Percentiles rank a stretch among this genome's conserved stretches.
Conservation (phyloP, 805 yeast genomes). For the Candida alai region DNA sequence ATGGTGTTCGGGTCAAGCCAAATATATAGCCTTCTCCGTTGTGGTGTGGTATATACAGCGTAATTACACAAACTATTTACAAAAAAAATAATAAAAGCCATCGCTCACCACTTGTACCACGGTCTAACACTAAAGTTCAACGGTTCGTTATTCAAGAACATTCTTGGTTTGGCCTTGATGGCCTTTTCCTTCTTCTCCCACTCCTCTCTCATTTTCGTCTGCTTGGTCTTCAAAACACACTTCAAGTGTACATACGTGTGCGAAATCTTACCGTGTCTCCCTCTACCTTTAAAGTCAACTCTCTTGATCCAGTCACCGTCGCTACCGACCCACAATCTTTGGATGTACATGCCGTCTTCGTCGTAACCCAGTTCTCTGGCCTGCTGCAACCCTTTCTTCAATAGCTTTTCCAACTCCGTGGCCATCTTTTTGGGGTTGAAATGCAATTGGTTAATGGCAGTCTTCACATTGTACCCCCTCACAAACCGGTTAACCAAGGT, state of each 20-base stretch:
- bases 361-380: slow-evolving; percentile 58
- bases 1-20: no score
- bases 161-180: slow-evolving; percentile 49
- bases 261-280: slow-evolving; percentile 74
- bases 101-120: slow-evolving; percentile 36
- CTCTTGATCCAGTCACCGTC: slow-evolving; percentile 75
- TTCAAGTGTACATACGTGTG: slow-evolving; percentile 80
- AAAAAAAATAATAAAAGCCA: no score
- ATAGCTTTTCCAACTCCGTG: slow-evolving; percentile 70
- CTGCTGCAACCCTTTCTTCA: slow-evolving; percentile 68
- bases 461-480: slow-evolving; percentile 63
- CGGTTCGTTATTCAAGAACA: slow-evolving; percentile 42
- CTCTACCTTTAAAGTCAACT: slow-evolving; percentile 84
- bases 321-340: slow-evolving; percentile 87
- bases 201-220: slow-evolving; percentile 56
- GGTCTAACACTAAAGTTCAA: slow-evolving; percentile 40
- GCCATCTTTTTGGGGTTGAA: slow-evolving; percentile 78
- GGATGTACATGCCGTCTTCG: slow-evolving; percentile 61
- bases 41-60: no score
- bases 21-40: no score
- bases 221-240: slow-evolving; percentile 67
- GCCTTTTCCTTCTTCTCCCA: slow-evolving; percentile 54
- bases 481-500: slow-evolving; percentile 74
- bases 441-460: slow-evolving; percentile 90
- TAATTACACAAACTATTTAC: no score